These are phyloP conservation scores for Fraxinus ornus DNA, from an alignment of 305 asterid genomes.

Conservation along the genomic window DNA sequence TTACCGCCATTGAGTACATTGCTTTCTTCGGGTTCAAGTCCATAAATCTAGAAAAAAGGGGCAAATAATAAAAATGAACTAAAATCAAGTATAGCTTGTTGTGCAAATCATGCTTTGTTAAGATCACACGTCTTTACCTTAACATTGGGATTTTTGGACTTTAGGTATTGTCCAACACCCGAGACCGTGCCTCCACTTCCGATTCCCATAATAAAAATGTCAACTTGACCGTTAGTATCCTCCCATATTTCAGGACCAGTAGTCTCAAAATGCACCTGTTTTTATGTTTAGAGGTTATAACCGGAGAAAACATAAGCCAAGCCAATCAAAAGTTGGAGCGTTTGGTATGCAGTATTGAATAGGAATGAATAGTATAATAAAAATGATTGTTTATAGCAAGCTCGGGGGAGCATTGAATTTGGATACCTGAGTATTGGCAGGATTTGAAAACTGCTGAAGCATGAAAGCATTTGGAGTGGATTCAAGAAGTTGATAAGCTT, in stretches of 20 bases:
- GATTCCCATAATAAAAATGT: conserved; percentile 89
- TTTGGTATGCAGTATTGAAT: background rate
- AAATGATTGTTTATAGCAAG: background rate
- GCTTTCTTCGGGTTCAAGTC: conserved; percentile 92
- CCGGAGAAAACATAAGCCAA: background rate
- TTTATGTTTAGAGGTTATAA: background rate
- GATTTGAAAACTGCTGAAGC: conserved; percentile 95
- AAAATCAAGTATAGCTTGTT: background rate
- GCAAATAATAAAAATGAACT: background rate
- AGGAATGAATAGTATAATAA: background rate
- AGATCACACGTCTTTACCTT: conserved; percentile 41
- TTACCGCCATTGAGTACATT: conserved; percentile 88
- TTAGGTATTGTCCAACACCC: conserved; percentile 88
- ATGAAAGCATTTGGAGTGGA: conserved; percentile 72
- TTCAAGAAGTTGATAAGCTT: conserved; percentile 75
- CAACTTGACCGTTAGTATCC: conserved; percentile 83
- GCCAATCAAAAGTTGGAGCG: background rate
- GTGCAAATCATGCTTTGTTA: background rate
- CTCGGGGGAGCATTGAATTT: background rate
- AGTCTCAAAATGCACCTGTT: conserved; percentile 84
- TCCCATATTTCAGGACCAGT: conserved; percentile 99
- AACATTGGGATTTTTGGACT: conserved; percentile 76
- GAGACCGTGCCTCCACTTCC: conserved; percentile 98
- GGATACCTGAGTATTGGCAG: conserved; percentile 81
- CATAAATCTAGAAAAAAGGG: conserved; percentile 58